A percentile compares a stretch with the other conserved stretches of the same genome.
phyloP scores from a whole-genome alignment of 805 yeast species.

The Nakazawaea sp. region DNA sequence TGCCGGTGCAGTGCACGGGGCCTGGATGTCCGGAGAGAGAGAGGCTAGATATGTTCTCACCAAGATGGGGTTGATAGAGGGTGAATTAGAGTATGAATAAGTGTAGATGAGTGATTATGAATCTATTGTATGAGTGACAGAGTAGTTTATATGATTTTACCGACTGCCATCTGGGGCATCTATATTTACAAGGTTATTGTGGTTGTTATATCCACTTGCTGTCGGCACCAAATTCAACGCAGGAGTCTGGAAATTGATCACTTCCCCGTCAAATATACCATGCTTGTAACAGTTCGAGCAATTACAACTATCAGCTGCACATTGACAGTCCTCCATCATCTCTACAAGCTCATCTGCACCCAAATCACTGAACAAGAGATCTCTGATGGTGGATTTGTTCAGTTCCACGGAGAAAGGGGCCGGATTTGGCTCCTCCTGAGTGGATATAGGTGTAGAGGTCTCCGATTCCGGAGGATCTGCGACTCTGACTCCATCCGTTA shows the following conservation, averaged over 20 bases:
- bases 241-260: constrained; percentile 8
- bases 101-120: too few species aligned
- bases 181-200: background rate
- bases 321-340: constrained; percentile 19
- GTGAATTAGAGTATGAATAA: constrained; percentile 8
- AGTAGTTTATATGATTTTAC: background rate
- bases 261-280: constrained; percentile 15
- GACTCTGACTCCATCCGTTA: constrained; percentile 21
- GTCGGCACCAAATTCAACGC: constrained; percentile 2
- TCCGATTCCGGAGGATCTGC: background rate
- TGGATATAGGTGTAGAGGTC: background rate
- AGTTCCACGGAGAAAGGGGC: background rate
- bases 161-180: background rate
- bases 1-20: constrained; percentile 90
- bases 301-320: constrained; percentile 24
- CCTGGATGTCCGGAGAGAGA: constrained; percentile 62
- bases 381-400: constrained; percentile 1
- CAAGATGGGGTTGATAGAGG: constrained; percentile 8
- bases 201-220: too few species aligned
- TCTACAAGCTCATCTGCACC: constrained; percentile 5
- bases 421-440: background rate
- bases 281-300: constrained; percentile 26
- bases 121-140: too few species aligned
- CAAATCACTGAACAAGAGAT: constrained; percentile 7
- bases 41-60: constrained; percentile 9